These are phyloP conservation scores for Cercospora nicotianae DNA, from an alignment of 2,329 filamentous ascomycete species.

Conservation along the genomic window DNA sequence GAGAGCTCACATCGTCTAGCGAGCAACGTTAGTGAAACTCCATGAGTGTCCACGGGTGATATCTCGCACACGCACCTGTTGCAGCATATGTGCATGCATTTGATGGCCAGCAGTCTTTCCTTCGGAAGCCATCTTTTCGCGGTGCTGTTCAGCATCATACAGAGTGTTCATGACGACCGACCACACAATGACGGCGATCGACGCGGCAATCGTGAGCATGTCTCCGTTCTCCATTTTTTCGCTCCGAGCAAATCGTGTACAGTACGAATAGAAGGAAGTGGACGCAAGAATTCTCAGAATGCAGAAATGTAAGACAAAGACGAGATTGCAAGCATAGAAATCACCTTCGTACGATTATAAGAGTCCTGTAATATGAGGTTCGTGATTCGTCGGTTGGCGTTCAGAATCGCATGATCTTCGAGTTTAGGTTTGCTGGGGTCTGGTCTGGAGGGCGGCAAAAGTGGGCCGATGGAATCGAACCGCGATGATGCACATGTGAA, in stretches of 20 bases:
- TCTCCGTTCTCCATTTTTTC: slow-evolving; percentile 13
- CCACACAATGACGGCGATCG: slow-evolving; percentile 13
- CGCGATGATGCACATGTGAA: slow-evolving; percentile 3
- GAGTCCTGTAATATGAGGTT: slow-evolving; percentile 10
- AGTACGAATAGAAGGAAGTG: neutral
- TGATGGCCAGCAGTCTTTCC: neutral
- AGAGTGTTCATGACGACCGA: slow-evolving; percentile 14
- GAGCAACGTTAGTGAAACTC: neutral
- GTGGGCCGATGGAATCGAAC: slow-evolving; percentile 13
- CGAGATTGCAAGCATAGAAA: neutral
- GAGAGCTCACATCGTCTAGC: neutral
- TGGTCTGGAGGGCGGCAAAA: slow-evolving; percentile 6
- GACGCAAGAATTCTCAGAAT: neutral
- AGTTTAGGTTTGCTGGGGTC: slow-evolving; percentile 11
- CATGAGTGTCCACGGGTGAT: too few relatives aligned
- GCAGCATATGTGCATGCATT: neutral
- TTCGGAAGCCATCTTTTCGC: slow-evolving; percentile 2
- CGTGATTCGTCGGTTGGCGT: slow-evolving; percentile 7
- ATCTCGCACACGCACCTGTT: neutral
- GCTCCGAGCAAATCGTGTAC: neutral
- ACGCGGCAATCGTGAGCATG: slow-evolving; percentile 10
- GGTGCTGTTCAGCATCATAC: slow-evolving; percentile 13
- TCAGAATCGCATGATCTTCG: slow-evolving; percentile 13
- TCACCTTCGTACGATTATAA: slow-evolving; percentile 3
- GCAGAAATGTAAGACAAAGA: neutral